These are phyloP conservation scores for Hypericum perforatum DNA, from an alignment of 345 rosid genomes.

Conservation along the genomic window DNA sequence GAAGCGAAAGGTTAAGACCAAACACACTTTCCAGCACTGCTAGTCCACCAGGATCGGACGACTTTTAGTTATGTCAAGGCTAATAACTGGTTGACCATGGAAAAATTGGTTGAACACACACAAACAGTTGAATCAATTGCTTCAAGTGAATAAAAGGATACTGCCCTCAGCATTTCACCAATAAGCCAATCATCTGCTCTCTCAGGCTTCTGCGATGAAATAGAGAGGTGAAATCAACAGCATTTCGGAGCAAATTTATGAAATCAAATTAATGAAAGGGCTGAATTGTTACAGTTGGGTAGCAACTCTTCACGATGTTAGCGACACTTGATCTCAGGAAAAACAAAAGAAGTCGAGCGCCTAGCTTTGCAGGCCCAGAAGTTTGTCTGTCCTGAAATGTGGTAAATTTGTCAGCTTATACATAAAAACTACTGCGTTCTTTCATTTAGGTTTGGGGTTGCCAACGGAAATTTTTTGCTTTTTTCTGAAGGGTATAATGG, in stretches of 20 bases:
- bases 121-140: not conserved
- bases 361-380: conserved; percentile 48
- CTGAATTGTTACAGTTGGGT: conserved; percentile 55
- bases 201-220: conserved; percentile 43
- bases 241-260: conserved; percentile 1
- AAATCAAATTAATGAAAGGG: conserved; percentile 2
- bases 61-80: conserved; percentile 51
- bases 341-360: conserved; percentile 53
- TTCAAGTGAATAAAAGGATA: conserved; percentile 40
- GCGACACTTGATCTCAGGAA: conserved; percentile 46
- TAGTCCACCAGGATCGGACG: conserved; percentile 67
- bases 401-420: not conserved
- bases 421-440: too few species aligned
- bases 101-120: not conserved
- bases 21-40: conserved; percentile 80
- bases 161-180: conserved; percentile 80
- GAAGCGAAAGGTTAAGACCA: conserved; percentile 69
- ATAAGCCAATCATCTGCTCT: conserved; percentile 76
- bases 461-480: too few species aligned
- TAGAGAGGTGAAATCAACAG: conserved; percentile 6
- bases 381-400: conserved; percentile 50
- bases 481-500: too few species aligned
- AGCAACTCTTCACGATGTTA: conserved; percentile 53
- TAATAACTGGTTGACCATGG: not conserved
- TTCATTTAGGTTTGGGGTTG: too few species aligned